A percentile compares a stretch with the other conserved stretches of the same genome.
These are phyloP conservation scores for Darksidea phi DNA, from an alignment of 495 filamentous ascomycete genomes.

Conservation along the genomic window DNA sequence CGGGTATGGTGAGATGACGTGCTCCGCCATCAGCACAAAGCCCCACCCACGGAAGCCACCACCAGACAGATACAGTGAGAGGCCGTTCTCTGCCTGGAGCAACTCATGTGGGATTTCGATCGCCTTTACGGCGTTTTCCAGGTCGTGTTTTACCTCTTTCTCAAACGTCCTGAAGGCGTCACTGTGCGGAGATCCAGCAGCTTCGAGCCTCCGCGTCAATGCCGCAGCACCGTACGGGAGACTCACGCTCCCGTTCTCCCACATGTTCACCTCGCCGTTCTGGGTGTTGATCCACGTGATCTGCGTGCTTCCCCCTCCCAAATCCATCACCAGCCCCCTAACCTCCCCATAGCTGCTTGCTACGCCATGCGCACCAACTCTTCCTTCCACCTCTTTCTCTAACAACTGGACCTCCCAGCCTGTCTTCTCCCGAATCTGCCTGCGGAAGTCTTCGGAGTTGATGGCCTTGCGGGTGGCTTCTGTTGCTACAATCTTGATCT, in stretches of 20 bases:
- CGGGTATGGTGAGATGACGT: constrained; percentile 70
- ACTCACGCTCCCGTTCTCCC: constrained; percentile 50
- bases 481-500: constrained; percentile 77
- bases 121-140: constrained; percentile 60
- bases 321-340: constrained; percentile 76
- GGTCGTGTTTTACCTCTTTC: constrained; percentile 56
- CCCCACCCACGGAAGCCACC: constrained; percentile 92
- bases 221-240: constrained; percentile 89
- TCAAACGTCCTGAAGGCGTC: constrained; percentile 47
- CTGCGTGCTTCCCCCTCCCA: constrained; percentile 89
- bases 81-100: constrained; percentile 53
- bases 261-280: constrained; percentile 53
- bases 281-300: constrained; percentile 76
- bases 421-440: constrained; percentile 58
- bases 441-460: constrained; percentile 68
- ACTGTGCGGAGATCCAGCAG: constrained; percentile 41
- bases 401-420: constrained; percentile 70
- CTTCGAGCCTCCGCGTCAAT: constrained; percentile 59
- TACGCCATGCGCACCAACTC: constrained; percentile 80
- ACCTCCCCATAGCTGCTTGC: constrained; percentile 69
- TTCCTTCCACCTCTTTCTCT: constrained; percentile 75
- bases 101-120: constrained; percentile 54
- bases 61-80: constrained; percentile 81
- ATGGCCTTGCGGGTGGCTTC: constrained; percentile 82
- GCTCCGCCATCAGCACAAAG: constrained; percentile 71